phyloP scores from a whole-genome alignment of 352 stramenopile species.

The Globisporangium paddicum region DNA sequence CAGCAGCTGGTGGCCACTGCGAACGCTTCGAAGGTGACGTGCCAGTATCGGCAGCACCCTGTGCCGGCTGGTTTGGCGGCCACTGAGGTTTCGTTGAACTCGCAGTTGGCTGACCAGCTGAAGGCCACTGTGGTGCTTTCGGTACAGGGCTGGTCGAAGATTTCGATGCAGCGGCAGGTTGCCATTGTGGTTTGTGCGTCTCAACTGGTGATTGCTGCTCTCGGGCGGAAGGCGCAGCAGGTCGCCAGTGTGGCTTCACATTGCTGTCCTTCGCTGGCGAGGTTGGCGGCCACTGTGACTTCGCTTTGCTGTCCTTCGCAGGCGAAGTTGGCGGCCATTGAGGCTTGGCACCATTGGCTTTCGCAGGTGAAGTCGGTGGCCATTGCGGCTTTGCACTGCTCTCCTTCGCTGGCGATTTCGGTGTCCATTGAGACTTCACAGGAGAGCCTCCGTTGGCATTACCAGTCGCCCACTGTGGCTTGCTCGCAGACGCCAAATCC shows the following conservation, averaged over 20 bases:
- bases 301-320: constrained; percentile 11
- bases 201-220: neutral
- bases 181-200: constrained; percentile 20
- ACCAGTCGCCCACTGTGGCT: constrained; percentile 47
- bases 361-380: constrained; percentile 18
- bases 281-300: constrained; percentile 35
- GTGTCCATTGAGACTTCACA: constrained; percentile 26
- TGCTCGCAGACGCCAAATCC: constrained; percentile 25
- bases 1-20: constrained; percentile 42
- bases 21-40: constrained; percentile 22
- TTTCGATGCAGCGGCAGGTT: constrained; percentile 23
- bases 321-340: constrained; percentile 19
- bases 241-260: constrained; percentile 34
- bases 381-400: constrained; percentile 28
- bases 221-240: constrained; percentile 10
- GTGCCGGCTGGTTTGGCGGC: constrained; percentile 22
- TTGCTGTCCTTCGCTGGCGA: constrained; percentile 10
- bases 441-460: neutral
- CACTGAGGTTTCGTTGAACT: constrained; percentile 36
- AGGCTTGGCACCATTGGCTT: constrained; percentile 14
- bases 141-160: constrained; percentile 1
- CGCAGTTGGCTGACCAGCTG: constrained; percentile 6
- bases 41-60: constrained; percentile 9
- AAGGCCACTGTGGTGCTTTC: constrained; percentile 10
- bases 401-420: constrained; percentile 20